Evolutionary conservation across 2,329 filamentous ascomycete species (phyloP).

Genomic region (Cordyceps javanica): DNA sequence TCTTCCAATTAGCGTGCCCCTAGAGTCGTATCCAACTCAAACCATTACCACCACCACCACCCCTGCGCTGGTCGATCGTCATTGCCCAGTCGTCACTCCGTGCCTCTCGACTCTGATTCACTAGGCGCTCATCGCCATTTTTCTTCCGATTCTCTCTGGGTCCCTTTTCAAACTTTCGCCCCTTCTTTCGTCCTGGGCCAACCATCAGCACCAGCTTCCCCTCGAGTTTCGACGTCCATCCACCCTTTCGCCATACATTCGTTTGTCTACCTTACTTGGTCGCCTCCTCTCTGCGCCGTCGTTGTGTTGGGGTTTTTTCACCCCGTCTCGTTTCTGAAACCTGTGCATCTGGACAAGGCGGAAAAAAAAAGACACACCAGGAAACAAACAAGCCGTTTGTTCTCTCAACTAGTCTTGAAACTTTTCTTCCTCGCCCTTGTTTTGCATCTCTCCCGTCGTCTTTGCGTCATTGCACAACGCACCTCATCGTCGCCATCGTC

Average conservation of each 20-base stretch:
- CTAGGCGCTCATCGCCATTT: conserved; percentile 3
- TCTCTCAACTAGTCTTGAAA: neutral
- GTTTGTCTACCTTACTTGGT: conserved; percentile 1
- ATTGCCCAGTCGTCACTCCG: neutral
- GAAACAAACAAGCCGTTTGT: neutral
- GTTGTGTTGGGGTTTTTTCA: neutral
- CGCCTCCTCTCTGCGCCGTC: neutral
- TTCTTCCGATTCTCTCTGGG: too few species aligned
- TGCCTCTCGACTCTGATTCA: conserved; percentile 12
- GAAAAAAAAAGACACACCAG: neutral
- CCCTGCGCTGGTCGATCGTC: conserved; percentile 3
- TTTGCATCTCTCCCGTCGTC: neutral
- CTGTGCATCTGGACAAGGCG: neutral
- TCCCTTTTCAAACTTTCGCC: too few species aligned
- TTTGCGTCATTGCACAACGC: neutral
- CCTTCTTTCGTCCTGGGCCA: neutral
- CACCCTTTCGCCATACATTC: conserved; percentile 13
- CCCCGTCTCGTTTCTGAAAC: conserved; percentile 3
- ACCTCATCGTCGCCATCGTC: neutral
- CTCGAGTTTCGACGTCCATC: conserved; percentile 2
- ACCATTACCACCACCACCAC: too few species aligned
- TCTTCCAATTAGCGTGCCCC: neutral
- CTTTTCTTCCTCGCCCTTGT: neutral
- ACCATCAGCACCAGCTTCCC: too few species aligned
- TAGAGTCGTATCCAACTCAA: neutral